phyloP scores from a whole-genome alignment of 2,329 filamentous ascomycete species.

The Ophiostoma populinum region DNA sequence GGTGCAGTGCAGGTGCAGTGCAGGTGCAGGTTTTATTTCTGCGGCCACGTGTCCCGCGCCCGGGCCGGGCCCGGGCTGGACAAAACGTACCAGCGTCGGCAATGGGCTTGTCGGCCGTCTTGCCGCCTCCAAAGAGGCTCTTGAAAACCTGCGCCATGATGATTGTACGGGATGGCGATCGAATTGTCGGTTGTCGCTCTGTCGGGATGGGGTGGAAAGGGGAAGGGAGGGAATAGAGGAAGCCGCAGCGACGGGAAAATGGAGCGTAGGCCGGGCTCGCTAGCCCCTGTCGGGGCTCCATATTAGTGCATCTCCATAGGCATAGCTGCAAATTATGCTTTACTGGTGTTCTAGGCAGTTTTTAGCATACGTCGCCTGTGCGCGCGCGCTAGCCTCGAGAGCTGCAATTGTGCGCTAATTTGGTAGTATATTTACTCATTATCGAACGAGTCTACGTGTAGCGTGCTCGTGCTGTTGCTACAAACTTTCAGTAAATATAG shows the following conservation, averaged over 20 bases:
- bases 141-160: constrained; percentile 44
- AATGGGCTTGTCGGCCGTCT: constrained; percentile 35
- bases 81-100: constrained; percentile 44
- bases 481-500: too few species aligned
- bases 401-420: too few species aligned
- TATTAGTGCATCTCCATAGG: too few species aligned
- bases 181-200: background rate
- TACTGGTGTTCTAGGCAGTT: too few species aligned
- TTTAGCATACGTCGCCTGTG: too few species aligned
- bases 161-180: constrained; percentile 8
- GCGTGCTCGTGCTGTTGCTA: too few species aligned
- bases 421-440: too few species aligned
- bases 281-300: background rate
- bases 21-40: too few species aligned
- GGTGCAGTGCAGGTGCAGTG: background rate
- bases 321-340: too few species aligned
- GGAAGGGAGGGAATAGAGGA: background rate
- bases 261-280: background rate
- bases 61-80: background rate
- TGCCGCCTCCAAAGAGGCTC: constrained; percentile 50
- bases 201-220: constrained; percentile 2
- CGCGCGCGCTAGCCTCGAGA: too few species aligned
- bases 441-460: too few species aligned
- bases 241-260: background rate
- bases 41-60: too few species aligned